phyloP scores from a whole-genome alignment of 148 eudicot genomes.

The Spergularia bocconei region DNA sequence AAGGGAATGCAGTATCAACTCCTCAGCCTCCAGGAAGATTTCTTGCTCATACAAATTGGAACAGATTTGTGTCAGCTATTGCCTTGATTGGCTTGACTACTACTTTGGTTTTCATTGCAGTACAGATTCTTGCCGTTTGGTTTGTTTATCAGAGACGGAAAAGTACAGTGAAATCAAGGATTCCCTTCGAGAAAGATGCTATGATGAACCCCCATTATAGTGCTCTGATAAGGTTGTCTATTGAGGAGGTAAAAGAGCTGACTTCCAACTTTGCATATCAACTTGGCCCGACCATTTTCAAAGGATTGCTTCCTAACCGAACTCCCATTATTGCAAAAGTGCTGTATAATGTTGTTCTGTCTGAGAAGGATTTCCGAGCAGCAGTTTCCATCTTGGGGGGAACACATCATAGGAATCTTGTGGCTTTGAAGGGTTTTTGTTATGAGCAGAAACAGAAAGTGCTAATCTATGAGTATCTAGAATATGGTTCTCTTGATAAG shows the following conservation, averaged over 20 bases:
- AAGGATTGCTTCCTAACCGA: conserved; percentile 44
- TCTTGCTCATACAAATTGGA: conserved; percentile 17
- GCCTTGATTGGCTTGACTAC: conserved; percentile 42
- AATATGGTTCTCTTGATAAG: conserved; percentile 43
- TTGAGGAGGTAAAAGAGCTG: conserved; percentile 49
- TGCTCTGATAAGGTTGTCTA: conserved; percentile 41
- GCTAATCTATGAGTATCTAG: conserved; percentile 46
- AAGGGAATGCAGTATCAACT: conserved; percentile 16
- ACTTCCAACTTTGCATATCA: conserved; percentile 42
- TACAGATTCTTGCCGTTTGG: conserved; percentile 36
- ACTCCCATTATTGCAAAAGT: conserved; percentile 41
- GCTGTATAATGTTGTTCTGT: conserved; percentile 30
- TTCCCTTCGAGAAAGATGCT: conserved; percentile 41
- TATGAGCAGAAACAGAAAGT: conserved; percentile 42
- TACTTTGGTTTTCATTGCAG: conserved; percentile 24
- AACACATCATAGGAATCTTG: conserved; percentile 55
- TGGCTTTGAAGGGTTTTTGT: conserved; percentile 52
- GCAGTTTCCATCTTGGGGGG: conserved; percentile 46
- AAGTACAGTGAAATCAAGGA: conserved; percentile 21
- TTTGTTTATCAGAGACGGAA: conserved; percentile 34
- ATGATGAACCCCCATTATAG: conserved; percentile 44
- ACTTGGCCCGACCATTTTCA: conserved; percentile 41
- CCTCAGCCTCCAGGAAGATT: conserved; percentile 22
- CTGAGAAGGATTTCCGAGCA: conserved; percentile 50
- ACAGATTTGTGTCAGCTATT: conserved; percentile 36